phyloP scores from a whole-genome alignment of 805 yeast genomes.

The Candida morakotiae region DNA sequence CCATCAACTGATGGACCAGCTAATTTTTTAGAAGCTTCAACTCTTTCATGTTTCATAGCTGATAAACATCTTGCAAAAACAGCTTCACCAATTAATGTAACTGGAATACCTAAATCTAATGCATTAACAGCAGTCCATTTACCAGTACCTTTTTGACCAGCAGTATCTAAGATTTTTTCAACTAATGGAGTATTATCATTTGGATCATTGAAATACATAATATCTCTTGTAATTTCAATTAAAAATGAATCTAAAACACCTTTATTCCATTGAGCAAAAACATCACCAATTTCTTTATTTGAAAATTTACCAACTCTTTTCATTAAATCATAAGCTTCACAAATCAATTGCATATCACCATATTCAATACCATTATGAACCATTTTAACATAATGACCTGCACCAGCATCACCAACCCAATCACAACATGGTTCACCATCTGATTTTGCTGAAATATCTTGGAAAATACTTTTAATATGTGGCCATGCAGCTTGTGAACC shows the following conservation, averaged over 20 bases:
- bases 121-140: constrained; percentile 99
- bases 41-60: constrained; percentile 88
- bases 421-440: constrained; percentile 99
- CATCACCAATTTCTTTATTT: constrained; percentile 90
- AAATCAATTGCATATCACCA: constrained; percentile 99
- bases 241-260: constrained; percentile 97
- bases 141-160: constrained; percentile 99
- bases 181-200: constrained; percentile 88
- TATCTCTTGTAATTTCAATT: constrained; percentile 94
- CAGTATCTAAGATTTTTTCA: constrained; percentile 93
- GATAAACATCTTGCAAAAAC: constrained; percentile 96
- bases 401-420: constrained; percentile 99
- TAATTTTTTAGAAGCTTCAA: constrained; percentile 72
- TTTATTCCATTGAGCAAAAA: constrained; percentile 89
- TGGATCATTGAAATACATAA: constrained; percentile 79
- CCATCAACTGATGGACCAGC: constrained; percentile 70
- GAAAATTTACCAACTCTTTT: constrained; percentile 89
- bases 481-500: constrained; percentile 99
- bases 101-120: constrained; percentile 96
- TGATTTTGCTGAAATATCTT: constrained; percentile 89
- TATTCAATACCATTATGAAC: constrained; percentile 99
- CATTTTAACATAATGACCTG: constrained; percentile 99
- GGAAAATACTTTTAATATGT: constrained; percentile 94
- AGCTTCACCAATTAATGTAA: constrained; percentile 97
- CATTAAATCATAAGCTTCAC: constrained; percentile 95